Conservation (phyloP, 495 filamentous ascomycete species). For the Schizothecium vesticola region DNA sequence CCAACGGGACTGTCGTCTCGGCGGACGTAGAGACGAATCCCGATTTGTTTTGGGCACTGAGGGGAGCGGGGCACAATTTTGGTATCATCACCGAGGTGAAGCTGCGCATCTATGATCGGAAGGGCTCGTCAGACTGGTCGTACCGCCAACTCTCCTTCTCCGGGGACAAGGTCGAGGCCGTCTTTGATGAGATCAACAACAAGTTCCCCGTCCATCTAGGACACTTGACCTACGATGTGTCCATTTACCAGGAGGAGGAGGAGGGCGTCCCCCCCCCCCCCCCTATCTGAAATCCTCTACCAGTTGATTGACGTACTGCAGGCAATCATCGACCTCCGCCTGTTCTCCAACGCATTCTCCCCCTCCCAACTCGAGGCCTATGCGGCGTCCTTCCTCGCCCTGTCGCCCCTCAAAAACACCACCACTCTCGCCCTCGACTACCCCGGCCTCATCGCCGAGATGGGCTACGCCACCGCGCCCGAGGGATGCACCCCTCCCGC, state of each 20-base stretch:
- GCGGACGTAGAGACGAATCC: slow-evolving; percentile 24
- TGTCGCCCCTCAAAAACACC: background rate
- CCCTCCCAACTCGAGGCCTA: background rate
- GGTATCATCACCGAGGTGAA: slow-evolving; percentile 50
- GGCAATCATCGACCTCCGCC: background rate
- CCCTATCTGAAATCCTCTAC: no score
- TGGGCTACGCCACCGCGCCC: background rate
- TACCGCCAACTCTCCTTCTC: slow-evolving; percentile 41
- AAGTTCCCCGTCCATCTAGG: slow-evolving; percentile 32
- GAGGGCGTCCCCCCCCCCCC: no score
- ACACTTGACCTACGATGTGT: slow-evolving; percentile 38
- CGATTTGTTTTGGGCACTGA: slow-evolving; percentile 52
- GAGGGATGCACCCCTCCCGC: slow-evolving; percentile 33
- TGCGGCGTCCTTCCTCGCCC: background rate
- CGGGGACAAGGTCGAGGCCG: slow-evolving; percentile 43
- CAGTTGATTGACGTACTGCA: background rate
- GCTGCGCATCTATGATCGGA: slow-evolving; percentile 42
- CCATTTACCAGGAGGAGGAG: slow-evolving; percentile 37
- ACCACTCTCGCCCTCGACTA: background rate
- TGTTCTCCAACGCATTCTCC: slow-evolving; percentile 2
- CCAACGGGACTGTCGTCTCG: slow-evolving; percentile 42
- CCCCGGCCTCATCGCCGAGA: background rate
- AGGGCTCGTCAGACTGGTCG: slow-evolving; percentile 28
- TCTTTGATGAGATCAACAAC: slow-evolving; percentile 39
- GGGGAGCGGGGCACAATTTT: slow-evolving; percentile 58